Conservation (phyloP, 345 rosid genomes). For the Rhodamnia rubescens region DNA sequence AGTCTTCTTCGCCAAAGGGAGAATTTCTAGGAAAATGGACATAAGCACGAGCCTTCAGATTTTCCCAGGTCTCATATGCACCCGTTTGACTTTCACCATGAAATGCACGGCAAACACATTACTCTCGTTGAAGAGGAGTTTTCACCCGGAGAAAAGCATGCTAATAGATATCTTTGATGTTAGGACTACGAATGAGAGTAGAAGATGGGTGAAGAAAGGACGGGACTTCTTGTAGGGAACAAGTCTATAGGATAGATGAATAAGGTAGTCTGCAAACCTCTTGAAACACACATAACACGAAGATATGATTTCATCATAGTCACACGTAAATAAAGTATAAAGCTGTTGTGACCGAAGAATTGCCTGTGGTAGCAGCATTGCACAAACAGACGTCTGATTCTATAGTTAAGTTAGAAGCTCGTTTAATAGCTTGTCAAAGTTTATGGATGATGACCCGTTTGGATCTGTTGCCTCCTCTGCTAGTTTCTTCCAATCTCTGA, state of each 20-base stretch:
- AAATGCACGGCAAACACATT: not conserved
- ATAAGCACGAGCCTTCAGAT: not conserved
- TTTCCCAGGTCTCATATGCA: not conserved
- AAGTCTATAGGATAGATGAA: not conserved
- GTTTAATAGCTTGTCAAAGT: not conserved
- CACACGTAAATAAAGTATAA: not conserved
- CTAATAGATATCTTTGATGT: not conserved
- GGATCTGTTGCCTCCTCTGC: constrained; percentile 3
- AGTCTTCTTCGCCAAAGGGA: not conserved
- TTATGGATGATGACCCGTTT: not conserved
- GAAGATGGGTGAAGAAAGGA: not conserved
- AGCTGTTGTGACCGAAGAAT: not conserved
- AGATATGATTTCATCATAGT: not conserved
- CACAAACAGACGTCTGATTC: not conserved
- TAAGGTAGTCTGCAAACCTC: not conserved
- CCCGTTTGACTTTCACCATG: not conserved
- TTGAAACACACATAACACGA: not conserved
- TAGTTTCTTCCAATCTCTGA: not conserved
- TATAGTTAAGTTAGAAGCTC: not conserved
- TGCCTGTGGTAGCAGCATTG: not conserved
- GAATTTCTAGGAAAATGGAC: not conserved
- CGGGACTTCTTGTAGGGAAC: not conserved
- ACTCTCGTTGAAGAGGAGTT: not conserved
- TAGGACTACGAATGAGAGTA: not conserved
- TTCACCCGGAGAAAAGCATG: not conserved